These are phyloP conservation scores for Aspergillus baeticus DNA, from an alignment of 495 filamentous ascomycete genomes.

Conservation along the genomic window DNA sequence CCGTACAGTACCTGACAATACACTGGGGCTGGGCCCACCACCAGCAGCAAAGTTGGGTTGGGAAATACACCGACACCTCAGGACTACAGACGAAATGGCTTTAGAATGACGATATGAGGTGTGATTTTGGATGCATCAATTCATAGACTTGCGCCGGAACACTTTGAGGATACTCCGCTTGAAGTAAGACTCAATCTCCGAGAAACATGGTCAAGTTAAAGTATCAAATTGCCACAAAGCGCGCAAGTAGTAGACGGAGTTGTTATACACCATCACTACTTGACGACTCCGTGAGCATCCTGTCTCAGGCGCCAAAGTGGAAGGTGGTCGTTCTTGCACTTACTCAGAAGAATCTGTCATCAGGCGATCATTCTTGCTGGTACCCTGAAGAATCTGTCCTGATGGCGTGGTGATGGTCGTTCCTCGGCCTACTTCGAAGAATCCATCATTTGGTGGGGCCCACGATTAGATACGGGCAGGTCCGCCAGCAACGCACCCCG, in stretches of 20 bases:
- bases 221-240: too few relatives aligned
- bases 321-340: slow-evolving; percentile 6
- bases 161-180: neutral
- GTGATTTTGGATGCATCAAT: too few relatives aligned
- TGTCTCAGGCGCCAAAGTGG: neutral
- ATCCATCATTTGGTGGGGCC: slow-evolving; percentile 13
- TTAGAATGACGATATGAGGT: slow-evolving; percentile 1
- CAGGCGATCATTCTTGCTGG: slow-evolving; percentile 4
- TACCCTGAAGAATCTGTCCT: slow-evolving; percentile 11
- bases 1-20: slow-evolving; percentile 10
- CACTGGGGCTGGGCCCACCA: slow-evolving; percentile 12
- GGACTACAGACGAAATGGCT: neutral
- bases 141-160: neutral
- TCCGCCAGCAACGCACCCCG: neutral
- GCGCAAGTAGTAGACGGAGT: too few relatives aligned
- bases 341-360: slow-evolving; percentile 10
- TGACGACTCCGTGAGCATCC: too few relatives aligned
- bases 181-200: neutral
- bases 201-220: neutral
- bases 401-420: slow-evolving; percentile 5
- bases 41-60: slow-evolving; percentile 10
- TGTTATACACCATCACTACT: too few relatives aligned
- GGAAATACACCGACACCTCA: slow-evolving; percentile 12
- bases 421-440: slow-evolving; percentile 15
- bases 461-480: neutral